Conservation (phyloP, 1,139 yeast genomes). For the Lipomyces yarrowii region DNA sequence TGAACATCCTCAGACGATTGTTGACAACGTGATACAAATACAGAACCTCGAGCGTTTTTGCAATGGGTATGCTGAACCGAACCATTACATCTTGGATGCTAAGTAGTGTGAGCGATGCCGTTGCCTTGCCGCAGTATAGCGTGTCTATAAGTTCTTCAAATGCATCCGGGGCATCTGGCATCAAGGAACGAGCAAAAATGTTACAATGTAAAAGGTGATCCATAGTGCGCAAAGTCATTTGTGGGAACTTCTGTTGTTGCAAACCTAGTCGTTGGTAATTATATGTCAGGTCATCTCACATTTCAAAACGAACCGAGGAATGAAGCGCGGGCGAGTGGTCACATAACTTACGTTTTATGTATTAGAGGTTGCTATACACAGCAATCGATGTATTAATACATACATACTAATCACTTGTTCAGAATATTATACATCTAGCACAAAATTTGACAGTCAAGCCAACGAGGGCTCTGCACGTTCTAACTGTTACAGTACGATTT, state of each 20-base stretch:
- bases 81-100: background rate
- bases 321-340: background rate
- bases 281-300: background rate
- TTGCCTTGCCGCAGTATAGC: background rate
- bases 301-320: background rate
- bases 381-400: background rate
- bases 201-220: background rate
- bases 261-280: background rate
- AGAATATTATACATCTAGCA: background rate
- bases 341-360: background rate
- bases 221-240: background rate
- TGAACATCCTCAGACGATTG: background rate
- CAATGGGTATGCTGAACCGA: background rate
- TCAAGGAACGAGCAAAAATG: background rate
- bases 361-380: background rate
- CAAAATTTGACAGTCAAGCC: background rate
- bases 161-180: background rate
- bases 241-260: background rate
- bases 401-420: background rate
- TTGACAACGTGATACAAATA: background rate
- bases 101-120: background rate
- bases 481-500: no score
- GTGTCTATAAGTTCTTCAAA: background rate
- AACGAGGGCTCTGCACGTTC: background rate
- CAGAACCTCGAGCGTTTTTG: background rate